These are phyloP conservation scores for Leucosporidium yakuticum DNA, from an alignment of 768 basidiomycete genomes.

Conservation along the genomic window DNA sequence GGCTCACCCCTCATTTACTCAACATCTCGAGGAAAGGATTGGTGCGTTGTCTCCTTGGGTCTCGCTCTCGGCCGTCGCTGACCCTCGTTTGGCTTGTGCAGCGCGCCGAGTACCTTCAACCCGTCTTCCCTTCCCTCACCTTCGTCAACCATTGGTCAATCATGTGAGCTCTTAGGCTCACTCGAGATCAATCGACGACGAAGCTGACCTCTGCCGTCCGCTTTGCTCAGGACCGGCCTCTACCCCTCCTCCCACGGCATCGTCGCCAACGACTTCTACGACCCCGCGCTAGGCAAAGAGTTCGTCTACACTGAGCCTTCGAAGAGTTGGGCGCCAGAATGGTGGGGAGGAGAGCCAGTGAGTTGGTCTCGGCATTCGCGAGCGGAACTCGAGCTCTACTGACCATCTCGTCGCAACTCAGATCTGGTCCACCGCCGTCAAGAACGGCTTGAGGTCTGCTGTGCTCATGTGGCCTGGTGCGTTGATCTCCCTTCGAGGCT, in stretches of 20 bases:
- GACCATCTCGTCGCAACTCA: conserved; percentile 38
- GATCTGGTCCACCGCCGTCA: conserved; percentile 87
- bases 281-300: conserved; percentile 57
- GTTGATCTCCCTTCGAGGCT: too few relatives aligned
- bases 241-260: conserved; percentile 87
- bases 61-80: too few relatives aligned
- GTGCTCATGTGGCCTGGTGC: conserved; percentile 77
- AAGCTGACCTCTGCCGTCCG: neutral
- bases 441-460: conserved; percentile 66
- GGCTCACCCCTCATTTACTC: conserved; percentile 74
- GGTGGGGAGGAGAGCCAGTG: conserved; percentile 90
- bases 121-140: conserved; percentile 83
- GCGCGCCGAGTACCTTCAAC: conserved; percentile 76
- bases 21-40: conserved; percentile 73
- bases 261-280: conserved; percentile 86
- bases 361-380: conserved; percentile 32
- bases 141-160: conserved; percentile 94
- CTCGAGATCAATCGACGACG: neutral
- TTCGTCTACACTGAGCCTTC: conserved; percentile 66
- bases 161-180: conserved; percentile 65
- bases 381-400: neutral
- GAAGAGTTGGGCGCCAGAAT: conserved; percentile 60
- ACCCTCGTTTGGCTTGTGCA: neutral
- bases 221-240: conserved; percentile 71
- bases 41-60: neutral